Evolutionary conservation across 805 yeast genomes (phyloP).

Genomic region (Priceomyces castillae): DNA sequence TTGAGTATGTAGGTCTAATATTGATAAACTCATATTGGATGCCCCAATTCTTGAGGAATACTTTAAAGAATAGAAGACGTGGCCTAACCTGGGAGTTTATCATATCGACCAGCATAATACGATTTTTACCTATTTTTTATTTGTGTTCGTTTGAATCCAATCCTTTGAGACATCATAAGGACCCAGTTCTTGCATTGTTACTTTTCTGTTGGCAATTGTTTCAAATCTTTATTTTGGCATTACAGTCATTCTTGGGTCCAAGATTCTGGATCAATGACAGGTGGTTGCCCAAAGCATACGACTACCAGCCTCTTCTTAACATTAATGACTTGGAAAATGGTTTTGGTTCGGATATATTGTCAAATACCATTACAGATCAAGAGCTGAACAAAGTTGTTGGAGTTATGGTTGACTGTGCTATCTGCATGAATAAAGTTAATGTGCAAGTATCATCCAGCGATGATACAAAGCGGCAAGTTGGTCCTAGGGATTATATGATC

Average conservation of each 20-base stretch:
- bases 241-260: conserved; percentile 72
- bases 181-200: conserved; percentile 46
- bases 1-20: conserved; percentile 56
- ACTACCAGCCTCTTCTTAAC: conserved; percentile 70
- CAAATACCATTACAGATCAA: conserved; percentile 27
- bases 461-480: conserved; percentile 11
- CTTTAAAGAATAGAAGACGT: conserved; percentile 64
- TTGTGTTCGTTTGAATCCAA: conserved; percentile 51
- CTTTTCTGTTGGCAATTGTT: conserved; percentile 54
- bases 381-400: conserved; percentile 27
- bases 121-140: conserved; percentile 66
- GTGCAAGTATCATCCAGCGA: conserved; percentile 40
- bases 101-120: conserved; percentile 59
- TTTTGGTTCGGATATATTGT: conserved; percentile 51
- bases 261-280: conserved; percentile 78
- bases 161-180: conserved; percentile 69
- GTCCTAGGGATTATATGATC: conserved; percentile 53
- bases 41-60: conserved; percentile 83
- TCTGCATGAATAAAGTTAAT: conserved; percentile 81
- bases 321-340: conserved; percentile 62
- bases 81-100: conserved; percentile 70
- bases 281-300: conserved; percentile 76
- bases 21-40: conserved; percentile 74
- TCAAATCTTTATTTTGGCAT: conserved; percentile 56
- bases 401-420: conserved; percentile 74